Conservation (phyloP, 495 filamentous ascomycete species). For the Sordaria brevicollis region DNA sequence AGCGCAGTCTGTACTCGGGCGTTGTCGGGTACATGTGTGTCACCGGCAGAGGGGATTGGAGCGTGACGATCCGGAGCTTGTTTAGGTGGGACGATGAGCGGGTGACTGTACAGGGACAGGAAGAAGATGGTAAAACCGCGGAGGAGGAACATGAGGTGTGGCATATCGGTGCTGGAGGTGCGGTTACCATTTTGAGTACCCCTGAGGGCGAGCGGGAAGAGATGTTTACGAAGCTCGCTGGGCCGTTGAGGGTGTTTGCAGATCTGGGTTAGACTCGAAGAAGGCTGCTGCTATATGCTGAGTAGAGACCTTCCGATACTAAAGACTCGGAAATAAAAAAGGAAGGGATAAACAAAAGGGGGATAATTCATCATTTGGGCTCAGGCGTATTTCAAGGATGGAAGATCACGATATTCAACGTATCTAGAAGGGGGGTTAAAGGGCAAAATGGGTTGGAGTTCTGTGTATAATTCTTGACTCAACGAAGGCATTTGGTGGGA, state of each 20-base stretch:
- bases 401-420: constrained; percentile 12
- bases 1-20: constrained; percentile 77
- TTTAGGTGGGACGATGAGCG: constrained; percentile 56
- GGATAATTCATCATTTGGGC: neutral
- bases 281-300: neutral
- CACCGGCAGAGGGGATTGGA: constrained; percentile 76
- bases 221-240: constrained; percentile 74
- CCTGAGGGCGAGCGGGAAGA: constrained; percentile 77
- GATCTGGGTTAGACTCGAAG: constrained; percentile 1
- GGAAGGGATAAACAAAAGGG: neutral
- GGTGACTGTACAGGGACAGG: constrained; percentile 5
- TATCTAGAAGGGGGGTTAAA: constrained; percentile 3
- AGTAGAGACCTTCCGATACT: constrained; percentile 7
- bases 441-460: constrained; percentile 6
- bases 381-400: neutral
- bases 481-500: neutral
- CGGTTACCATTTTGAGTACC: constrained; percentile 71
- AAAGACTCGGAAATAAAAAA: neutral
- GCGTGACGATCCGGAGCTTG: constrained; percentile 72
- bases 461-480: neutral
- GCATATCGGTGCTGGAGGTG: constrained; percentile 81
- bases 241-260: constrained; percentile 48
- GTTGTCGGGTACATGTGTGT: constrained; percentile 84
- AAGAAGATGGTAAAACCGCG: neutral
- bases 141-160: constrained; percentile 43